phyloP scores from a whole-genome alignment of 75 land plant species.

The Pinus albicaulis region DNA sequence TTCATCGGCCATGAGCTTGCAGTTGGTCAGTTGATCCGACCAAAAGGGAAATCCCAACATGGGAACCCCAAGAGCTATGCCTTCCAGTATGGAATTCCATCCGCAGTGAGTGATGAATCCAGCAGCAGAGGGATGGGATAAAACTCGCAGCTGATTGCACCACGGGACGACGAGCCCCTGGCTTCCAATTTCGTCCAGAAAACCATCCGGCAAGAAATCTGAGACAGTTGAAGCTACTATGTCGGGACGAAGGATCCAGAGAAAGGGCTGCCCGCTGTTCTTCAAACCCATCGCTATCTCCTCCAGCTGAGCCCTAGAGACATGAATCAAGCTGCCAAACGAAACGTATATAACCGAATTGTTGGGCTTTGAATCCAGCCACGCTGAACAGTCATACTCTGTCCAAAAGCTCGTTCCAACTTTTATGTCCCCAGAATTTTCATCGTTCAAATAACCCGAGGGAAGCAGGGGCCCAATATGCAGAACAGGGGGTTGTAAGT shows the following conservation, averaged over 20 bases:
- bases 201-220: not conserved
- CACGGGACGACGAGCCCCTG: not conserved
- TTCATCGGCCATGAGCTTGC: too few relatives aligned
- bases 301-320: constrained; percentile 16
- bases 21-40: not conserved
- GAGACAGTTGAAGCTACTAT: not conserved
- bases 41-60: not conserved
- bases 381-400: constrained; percentile 40
- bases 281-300: constrained; percentile 40
- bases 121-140: not conserved
- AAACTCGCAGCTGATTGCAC: not conserved
- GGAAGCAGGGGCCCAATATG: constrained; percentile 51
- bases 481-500: constrained; percentile 8
- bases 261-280: constrained; percentile 25
- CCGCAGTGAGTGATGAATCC: not conserved
- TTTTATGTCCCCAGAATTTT: not conserved
- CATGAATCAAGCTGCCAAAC: constrained; percentile 41
- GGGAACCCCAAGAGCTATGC: not conserved
- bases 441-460: constrained; percentile 18
- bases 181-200: not conserved
- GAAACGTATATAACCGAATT: constrained; percentile 51
- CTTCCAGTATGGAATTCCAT: constrained; percentile 1
- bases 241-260: constrained; percentile 24
- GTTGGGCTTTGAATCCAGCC: constrained; percentile 34
- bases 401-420: constrained; percentile 35